Conservation (phyloP, 75 land plant species). For the Larix kaempferi region DNA sequence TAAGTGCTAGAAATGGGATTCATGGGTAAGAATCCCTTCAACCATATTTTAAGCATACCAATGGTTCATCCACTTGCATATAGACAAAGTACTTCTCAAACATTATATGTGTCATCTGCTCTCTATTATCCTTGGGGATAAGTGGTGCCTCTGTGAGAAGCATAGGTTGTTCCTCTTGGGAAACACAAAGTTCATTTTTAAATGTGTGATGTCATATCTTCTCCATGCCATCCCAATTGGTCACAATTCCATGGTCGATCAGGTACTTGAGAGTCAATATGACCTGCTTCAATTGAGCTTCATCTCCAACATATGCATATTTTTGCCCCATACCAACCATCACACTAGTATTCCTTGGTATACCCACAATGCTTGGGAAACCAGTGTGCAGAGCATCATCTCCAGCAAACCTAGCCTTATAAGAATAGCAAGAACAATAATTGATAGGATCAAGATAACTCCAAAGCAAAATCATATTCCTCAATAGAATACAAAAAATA, state of each 20-base stretch:
- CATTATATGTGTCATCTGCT: slow-evolving; percentile 62
- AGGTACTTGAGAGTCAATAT: slow-evolving; percentile 34
- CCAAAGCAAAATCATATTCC: background rate
- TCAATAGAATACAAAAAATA: no score
- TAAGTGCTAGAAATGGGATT: no score
- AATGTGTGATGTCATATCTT: no score
- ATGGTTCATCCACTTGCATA: slow-evolving; percentile 46
- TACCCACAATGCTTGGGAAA: slow-evolving; percentile 63
- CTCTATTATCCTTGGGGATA: slow-evolving; percentile 50
- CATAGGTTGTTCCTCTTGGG: slow-evolving; percentile 55
- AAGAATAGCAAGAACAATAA: slow-evolving; percentile 24
- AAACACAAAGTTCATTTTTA: slow-evolving; percentile 48
- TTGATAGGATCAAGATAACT: background rate
- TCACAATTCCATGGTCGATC: slow-evolving; percentile 46
- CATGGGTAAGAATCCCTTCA: no score
- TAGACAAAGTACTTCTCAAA: slow-evolving; percentile 40
- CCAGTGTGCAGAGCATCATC: slow-evolving; percentile 68
- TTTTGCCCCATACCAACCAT: slow-evolving; percentile 48
- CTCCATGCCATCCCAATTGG: slow-evolving; percentile 63
- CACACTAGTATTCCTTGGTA: slow-evolving; percentile 36
- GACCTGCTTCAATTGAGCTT: no score
- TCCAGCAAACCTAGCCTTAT: slow-evolving; percentile 52
- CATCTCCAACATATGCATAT: slow-evolving; percentile 63
- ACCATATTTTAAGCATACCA: no score
- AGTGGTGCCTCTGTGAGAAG: slow-evolving; percentile 49